Percentiles rank a stretch among this genome's conserved stretches.
Conservation (phyloP, 306 rosid genomes). For the Abrus pulchellus region DNA sequence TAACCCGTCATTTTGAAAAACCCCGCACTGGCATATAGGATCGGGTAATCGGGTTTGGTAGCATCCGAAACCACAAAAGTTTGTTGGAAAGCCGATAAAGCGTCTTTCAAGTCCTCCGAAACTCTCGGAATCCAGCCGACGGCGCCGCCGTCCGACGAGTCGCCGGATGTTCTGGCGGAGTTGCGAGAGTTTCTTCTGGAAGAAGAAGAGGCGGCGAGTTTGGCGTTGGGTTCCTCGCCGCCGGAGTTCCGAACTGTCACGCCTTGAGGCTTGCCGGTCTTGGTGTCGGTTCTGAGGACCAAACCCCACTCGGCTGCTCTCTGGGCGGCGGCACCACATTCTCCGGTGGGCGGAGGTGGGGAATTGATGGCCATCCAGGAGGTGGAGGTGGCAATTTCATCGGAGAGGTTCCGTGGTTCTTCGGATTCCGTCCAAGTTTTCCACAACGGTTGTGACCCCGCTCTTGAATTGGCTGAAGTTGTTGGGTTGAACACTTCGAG, state of each 20-base stretch:
- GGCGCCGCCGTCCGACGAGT: conserved; percentile 64
- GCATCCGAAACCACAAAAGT: conserved; percentile 96
- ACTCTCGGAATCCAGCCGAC: conserved; percentile 72
- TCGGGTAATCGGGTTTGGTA: conserved; percentile 91
- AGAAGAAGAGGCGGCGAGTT: conserved; percentile 48
- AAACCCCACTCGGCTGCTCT: conserved; percentile 98
- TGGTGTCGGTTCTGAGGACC: conserved; percentile 77
- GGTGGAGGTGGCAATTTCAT: conserved; percentile 58
- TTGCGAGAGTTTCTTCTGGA: conserved; percentile 66
- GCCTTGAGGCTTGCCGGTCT: conserved; percentile 87
- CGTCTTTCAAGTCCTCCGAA: conserved; percentile 83
- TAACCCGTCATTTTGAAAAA: conserved; percentile 97
- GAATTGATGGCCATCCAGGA: conserved; percentile 85
- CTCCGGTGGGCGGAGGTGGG: conserved; percentile 33
- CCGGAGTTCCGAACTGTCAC: conserved; percentile 77
- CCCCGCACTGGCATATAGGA: conserved; percentile 92
- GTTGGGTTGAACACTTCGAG: conserved; percentile 86
- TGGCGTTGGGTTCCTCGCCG: conserved; percentile 62
- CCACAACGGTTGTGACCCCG: conserved; percentile 60
- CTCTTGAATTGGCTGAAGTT: conserved; percentile 38
- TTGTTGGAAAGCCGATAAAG: conserved; percentile 87
- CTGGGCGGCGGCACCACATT: conserved; percentile 65
- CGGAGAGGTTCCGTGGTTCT: conserved; percentile 42
- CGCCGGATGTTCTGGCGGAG: conserved; percentile 79
- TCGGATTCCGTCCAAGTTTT: conserved; percentile 56